phyloP scores from a whole-genome alignment of 768 basidiomycete species.

The Nidula microcarpa region DNA sequence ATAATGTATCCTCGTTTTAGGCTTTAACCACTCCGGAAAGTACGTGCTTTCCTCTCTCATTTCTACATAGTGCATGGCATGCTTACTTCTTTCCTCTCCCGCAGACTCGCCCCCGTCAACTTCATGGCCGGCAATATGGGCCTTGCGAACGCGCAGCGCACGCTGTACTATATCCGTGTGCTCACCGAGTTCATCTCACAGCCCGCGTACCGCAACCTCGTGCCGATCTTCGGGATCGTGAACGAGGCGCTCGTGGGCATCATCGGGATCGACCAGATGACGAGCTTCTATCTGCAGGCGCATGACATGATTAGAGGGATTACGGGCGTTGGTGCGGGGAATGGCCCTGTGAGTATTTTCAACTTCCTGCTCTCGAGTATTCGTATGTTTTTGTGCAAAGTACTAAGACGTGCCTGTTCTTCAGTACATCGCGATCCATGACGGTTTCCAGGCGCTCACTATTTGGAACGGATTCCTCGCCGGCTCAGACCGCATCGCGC shows the following conservation, averaged over 20 bases:
- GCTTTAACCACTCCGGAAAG: constrained; percentile 61
- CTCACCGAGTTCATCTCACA: constrained; percentile 81
- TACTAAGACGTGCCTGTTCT: background rate
- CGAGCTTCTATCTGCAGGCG: constrained; percentile 57
- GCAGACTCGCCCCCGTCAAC: constrained; percentile 48
- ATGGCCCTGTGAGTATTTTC: constrained; percentile 36
- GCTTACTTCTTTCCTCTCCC: too few species aligned
- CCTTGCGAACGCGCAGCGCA: constrained; percentile 78
- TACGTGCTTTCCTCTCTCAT: background rate
- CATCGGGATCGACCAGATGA: constrained; percentile 53
- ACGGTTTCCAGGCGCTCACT: constrained; percentile 38
- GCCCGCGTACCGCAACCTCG: constrained; percentile 46
- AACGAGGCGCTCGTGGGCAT: constrained; percentile 49
- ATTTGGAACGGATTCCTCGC: constrained; percentile 47
- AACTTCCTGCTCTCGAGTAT: too few species aligned
- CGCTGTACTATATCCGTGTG: constrained; percentile 72
- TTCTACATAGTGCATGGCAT: background rate
- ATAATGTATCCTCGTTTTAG: constrained; percentile 18
- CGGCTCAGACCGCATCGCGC: constrained; percentile 57
- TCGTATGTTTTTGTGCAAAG: background rate
- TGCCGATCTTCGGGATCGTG: constrained; percentile 58
- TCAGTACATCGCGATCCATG: constrained; percentile 51
- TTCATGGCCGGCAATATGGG: constrained; percentile 76
- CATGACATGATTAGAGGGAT: constrained; percentile 61
- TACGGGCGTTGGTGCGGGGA: constrained; percentile 73